Evolutionary conservation across 108 stramenopile species (phyloP), one percentile per base, ranked within the genome.

Genomic region (Fragilaria radians): DNA sequence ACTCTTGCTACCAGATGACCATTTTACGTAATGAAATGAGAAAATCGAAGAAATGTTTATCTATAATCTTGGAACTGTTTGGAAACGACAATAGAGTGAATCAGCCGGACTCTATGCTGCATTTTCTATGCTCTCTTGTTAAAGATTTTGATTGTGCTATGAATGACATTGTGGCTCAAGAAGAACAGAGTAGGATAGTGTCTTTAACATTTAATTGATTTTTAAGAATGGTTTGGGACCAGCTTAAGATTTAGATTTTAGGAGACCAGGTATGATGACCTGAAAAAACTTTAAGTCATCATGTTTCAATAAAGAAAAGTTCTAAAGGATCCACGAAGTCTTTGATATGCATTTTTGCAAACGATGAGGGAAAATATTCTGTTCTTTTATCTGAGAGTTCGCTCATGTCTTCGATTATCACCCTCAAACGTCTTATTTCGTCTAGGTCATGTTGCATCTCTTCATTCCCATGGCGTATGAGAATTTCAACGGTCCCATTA

Each of bases 281-380:
- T 42, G 36, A 42, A 42, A 42, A 11, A 42, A 42, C 36, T 14
- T 14, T 42, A 11, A 42, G 7, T 9, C 55, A 30, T 30, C 11
- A 26, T 30, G 32, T 17, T 19, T 63, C 32, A 28, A 48, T 29
- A 54, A 54, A 73, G 47, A 72, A 83, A 1, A 83, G 28, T 52
- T 75, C 79, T 28, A 80, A 62, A 28, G 73, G 81, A 59, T 69
- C 74, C 25, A 78, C 32, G 46, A 87, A 80, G 65, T 87, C 86
- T 21, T 77, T 53, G 18, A 63, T 67, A 74, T 81, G 69, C 18
- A 52, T 59, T 63, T 76, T 68, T 22, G 56, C 61, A 59, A 71
- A 83, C 27, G 76, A 71, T 7, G 82, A 77, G 1, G 66, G 67
- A 24, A 45, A 66, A 48, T 54, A 68, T 52, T 87, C 78, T 1